Evolutionary conservation across 345 rosid genomes (phyloP), one percentile per base, ranked within the genome.

Genomic region (Populus alba): DNA sequence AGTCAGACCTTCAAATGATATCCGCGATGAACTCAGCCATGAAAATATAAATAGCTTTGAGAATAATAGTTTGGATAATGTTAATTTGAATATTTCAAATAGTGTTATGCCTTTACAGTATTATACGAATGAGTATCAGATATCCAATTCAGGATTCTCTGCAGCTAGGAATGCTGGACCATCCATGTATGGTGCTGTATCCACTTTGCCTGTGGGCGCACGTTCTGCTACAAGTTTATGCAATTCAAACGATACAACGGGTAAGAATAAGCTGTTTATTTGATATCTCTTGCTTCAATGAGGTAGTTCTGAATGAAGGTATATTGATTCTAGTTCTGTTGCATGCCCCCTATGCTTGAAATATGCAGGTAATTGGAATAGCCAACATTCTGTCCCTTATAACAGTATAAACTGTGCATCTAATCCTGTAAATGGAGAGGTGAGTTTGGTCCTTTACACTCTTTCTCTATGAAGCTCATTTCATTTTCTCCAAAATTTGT

Each of bases 71-170:
- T 37, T 81, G 81, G 73, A 84, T 53, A 86, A 75, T 86, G 81
- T 77, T 79, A 81, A 75, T 45, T 79, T 84, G 27, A 82, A 83
- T 79, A 17, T 66, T 86, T 77, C 83, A 73, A 88, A 86, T 86
- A 76, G 81, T 90, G 98, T 92, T 91, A 84, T 88, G 90, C 99
- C 98, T 96, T 94, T 92, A 92, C 98, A 83, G 76, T 86, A 79
- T 81, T 65, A 84, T 89, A 96, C 97, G 63, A 81, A 87, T 91
- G 89, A 94, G 98, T 77, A 83, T 90, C 98, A 94, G 98, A 87
- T 91, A 92, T 89, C 89, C 55, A 55, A 75, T 83, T 75, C 87
- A 66, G 89, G 81, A 81, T 61, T 61, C 45, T 75, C 83, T 77
- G 88, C 81, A 67, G 87, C 63, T 85, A 51, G 85, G 74, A 82